Evolutionary conservation across 257 asterid species (phyloP), one percentile per base, ranked within the genome.

Genomic region (Plectranthus barbatus): DNA sequence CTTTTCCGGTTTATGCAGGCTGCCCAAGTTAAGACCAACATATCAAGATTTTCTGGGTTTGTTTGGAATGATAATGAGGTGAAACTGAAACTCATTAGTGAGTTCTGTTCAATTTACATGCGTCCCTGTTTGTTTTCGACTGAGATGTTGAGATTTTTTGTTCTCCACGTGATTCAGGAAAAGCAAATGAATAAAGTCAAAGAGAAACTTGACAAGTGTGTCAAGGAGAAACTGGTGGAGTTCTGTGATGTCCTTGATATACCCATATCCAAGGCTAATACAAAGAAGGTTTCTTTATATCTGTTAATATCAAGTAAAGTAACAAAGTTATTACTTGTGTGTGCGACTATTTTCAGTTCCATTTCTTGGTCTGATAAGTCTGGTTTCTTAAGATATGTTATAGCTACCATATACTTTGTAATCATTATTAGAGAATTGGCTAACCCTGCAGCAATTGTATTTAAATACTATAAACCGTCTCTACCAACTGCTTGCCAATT

Each of bases 31-130:
- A 94, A 87, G 82, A 74, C 44, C 72, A 83, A 94, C 72, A 81
- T 94, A 48, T 83, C 82, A 53, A 85, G 87, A 61, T 94, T 90
- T 77, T 94, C 99, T 65, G 96, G 99, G 57, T 84, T 90, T 37
- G 95, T 86, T 64, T 94, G 96, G 95, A 88, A 77, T 80, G 92
- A 67, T 62, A 81, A 90, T 65, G 95, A 87, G 95, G 99, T 94
- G 74, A 52, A 46, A 15, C 1, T 10, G 34, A 9, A 60, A 21
- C 58, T 63, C 56, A 20, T 26, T 24, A 44, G 13, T 41, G 15
- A 29, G 37, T 36, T 31, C 40, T 40, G 6, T 56, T 46, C 54
- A 23, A 40, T 50, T 46, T n/a, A 0, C 6, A 31, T 4, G 4
- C 37, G 29, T 6, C 8, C 4, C 14, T 60, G 31, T 62, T 29